A percentile compares a stretch with the other conserved stretches of the same genome.
Evolutionary conservation across 164 flowering plant genomes (phyloP).

Genomic region (Cinnamomum chago): DNA sequence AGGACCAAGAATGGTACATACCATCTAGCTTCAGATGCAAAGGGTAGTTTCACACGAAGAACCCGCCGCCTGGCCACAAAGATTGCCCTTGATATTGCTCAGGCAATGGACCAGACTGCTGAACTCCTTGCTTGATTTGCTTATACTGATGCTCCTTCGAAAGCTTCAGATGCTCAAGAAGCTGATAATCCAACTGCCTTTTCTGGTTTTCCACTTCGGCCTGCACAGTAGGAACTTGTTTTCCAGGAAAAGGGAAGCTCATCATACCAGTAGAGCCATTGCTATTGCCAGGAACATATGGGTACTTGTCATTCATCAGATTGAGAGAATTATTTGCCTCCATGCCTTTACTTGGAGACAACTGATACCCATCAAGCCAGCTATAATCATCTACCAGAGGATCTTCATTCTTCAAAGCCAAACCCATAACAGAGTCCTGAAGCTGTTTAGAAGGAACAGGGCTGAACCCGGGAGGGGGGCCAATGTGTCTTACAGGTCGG

Average conservation of each 20-base stretch:
- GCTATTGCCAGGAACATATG: slow-evolving; percentile 24
- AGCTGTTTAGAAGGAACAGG: slow-evolving; percentile 42
- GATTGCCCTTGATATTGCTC: slow-evolving; percentile 80
- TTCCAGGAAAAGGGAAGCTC: slow-evolving; percentile 85
- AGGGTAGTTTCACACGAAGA: slow-evolving; percentile 62
- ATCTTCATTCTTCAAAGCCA: slow-evolving; percentile 34
- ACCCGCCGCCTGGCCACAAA: slow-evolving; percentile 60
- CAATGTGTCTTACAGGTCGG: slow-evolving; percentile 76
- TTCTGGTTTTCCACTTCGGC: slow-evolving; percentile 40
- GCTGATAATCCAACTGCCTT: slow-evolving; percentile 42
- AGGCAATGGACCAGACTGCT: slow-evolving; percentile 38
- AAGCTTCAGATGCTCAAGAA: slow-evolving; percentile 39
- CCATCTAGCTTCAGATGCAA: slow-evolving; percentile 31
- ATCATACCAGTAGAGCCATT: slow-evolving; percentile 36
- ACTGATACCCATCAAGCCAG: slow-evolving; percentile 85
- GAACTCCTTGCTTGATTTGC: slow-evolving; percentile 46
- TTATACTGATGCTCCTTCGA: slow-evolving; percentile 41
- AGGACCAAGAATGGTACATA: slow-evolving; percentile 20
- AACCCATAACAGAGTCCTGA: slow-evolving; percentile 30
- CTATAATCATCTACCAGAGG: slow-evolving; percentile 67
- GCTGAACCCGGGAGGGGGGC: slow-evolving; percentile 93
- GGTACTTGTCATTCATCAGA: slow-evolving; percentile 19
- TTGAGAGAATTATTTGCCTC: slow-evolving; percentile 28
- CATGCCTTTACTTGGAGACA: slow-evolving; percentile 32
- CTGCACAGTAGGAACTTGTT: slow-evolving; percentile 53